These are phyloP conservation scores for Phytophthora meadii DNA, from an alignment of 352 stramenopile genomes.

Conservation along the genomic window DNA sequence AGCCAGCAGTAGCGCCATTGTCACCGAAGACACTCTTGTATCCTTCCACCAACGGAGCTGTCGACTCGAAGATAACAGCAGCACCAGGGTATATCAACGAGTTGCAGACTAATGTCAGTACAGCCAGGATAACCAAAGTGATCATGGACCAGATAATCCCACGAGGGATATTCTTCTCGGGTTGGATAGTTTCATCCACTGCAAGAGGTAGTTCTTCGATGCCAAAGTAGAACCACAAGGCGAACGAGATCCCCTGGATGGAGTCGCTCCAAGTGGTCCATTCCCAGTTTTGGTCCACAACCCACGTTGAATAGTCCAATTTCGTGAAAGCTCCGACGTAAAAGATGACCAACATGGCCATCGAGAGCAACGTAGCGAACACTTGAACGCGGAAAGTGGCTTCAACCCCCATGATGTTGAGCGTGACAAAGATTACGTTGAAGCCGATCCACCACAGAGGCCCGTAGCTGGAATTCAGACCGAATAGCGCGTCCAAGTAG, in stretches of 20 bases:
- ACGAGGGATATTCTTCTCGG: conserved; percentile 70
- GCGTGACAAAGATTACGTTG: conserved; percentile 60
- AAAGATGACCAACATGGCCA: conserved; percentile 61
- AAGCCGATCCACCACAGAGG: conserved; percentile 68
- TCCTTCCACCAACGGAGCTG: conserved; percentile 57
- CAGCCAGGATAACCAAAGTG: conserved; percentile 59
- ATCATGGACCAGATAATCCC: conserved; percentile 64
- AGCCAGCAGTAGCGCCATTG: conserved; percentile 59
- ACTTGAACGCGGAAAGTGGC: conserved; percentile 69
- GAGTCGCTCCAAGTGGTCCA: conserved; percentile 53
- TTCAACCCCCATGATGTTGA: conserved; percentile 71
- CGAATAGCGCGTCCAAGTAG: conserved; percentile 66
- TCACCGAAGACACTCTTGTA: conserved; percentile 82
- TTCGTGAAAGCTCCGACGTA: conserved; percentile 60
- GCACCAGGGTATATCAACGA: conserved; percentile 62
- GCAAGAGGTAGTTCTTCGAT: conserved; percentile 80
- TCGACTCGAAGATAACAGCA: conserved; percentile 38
- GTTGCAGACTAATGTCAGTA: conserved; percentile 65
- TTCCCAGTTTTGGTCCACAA: conserved; percentile 58
- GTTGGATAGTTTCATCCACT: conserved; percentile 76
- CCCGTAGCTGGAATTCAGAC: conserved; percentile 40
- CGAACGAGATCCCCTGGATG: conserved; percentile 65
- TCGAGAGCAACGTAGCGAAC: conserved; percentile 56
- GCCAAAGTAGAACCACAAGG: conserved; percentile 78
- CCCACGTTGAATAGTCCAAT: conserved; percentile 63